A percentile compares a stretch with the other conserved stretches of the same genome.
Evolutionary conservation across 208 protist genomes (phyloP).

Genomic region (Angomonas ambiguus): DNA sequence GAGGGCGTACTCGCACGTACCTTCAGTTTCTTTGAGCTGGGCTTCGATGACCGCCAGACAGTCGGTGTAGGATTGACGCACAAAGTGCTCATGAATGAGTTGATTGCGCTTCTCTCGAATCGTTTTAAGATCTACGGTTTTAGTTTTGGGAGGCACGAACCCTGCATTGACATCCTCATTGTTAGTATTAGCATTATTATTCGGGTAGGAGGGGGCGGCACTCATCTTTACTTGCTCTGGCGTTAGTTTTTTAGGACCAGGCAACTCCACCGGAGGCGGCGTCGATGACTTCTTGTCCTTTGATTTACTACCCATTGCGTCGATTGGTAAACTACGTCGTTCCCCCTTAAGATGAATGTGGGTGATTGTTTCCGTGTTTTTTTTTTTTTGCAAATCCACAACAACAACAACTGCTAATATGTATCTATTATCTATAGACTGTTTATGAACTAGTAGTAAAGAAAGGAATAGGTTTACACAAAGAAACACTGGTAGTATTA

Average conservation of each 20-base stretch:
- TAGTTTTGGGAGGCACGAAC: not conserved
- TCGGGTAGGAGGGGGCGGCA: too few species aligned
- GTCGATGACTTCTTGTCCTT: too few species aligned
- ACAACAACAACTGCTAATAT: too few species aligned
- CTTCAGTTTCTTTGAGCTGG: conserved; percentile 72
- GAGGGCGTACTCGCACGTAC: conserved; percentile 87
- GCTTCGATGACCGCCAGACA: conserved; percentile 88
- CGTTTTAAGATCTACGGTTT: conserved; percentile 22
- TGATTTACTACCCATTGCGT: too few species aligned
- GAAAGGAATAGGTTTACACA: not conserved
- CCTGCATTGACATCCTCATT: not conserved
- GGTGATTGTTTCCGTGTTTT: conserved; percentile 4
- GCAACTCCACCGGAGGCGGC: too few species aligned
- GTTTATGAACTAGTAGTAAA: too few species aligned
- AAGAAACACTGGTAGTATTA: too few species aligned
- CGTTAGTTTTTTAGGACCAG: too few species aligned
- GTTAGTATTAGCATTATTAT: conserved; percentile 3
- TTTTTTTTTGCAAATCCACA: conserved; percentile 8
- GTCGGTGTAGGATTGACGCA: conserved; percentile 84
- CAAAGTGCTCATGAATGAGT: conserved; percentile 92
- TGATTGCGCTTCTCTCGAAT: conserved; percentile 90
- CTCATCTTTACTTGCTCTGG: too few species aligned
- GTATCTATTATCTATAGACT: too few species aligned
- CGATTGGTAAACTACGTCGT: not conserved
- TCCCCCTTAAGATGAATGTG: not conserved